These are phyloP conservation scores for Lepidopterella palustris DNA, from an alignment of 495 filamentous ascomycete genomes.

Conservation along the genomic window DNA sequence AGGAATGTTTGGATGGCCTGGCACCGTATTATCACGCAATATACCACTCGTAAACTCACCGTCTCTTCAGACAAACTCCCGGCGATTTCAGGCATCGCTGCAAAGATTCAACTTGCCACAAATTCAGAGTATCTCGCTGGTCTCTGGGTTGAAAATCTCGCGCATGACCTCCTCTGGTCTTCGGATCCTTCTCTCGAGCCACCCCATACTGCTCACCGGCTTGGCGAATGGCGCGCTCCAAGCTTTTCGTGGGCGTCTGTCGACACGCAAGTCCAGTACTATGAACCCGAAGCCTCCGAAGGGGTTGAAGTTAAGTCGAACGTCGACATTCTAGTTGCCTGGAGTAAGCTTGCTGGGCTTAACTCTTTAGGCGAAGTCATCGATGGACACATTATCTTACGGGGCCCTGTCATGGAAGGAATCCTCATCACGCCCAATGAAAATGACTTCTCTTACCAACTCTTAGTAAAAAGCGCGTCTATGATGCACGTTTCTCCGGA, in stretches of 20 bases:
- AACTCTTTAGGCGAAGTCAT: not conserved
- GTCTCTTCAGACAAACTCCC: conserved; percentile 25
- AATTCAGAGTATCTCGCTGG: conserved; percentile 26
- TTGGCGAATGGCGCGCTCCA: not conserved
- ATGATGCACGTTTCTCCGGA: not conserved
- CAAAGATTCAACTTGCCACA: conserved; percentile 11
- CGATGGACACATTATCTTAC: not conserved
- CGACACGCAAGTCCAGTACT: not conserved
- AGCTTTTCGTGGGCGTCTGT: conserved; percentile 1
- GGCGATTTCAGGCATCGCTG: conserved; percentile 31
- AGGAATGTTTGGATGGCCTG: not conserved
- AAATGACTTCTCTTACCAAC: not conserved
- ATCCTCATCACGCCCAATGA: not conserved
- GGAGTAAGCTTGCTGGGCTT: not conserved
- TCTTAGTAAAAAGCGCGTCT: not conserved
- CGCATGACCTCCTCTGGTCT: not conserved
- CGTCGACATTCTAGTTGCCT: not conserved
- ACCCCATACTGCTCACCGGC: not conserved
- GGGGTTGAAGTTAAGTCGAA: not conserved
- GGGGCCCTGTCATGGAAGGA: not conserved
- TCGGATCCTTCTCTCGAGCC: not conserved
- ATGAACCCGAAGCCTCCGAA: not conserved
- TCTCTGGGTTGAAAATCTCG: conserved; percentile 27
- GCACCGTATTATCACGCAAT: not conserved
- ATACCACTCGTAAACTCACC: conserved; percentile 9